A percentile compares a stretch with the other conserved stretches of the same genome.
Conservation (phyloP, 305 asterid species). For the Solanum hybrid region DNA sequence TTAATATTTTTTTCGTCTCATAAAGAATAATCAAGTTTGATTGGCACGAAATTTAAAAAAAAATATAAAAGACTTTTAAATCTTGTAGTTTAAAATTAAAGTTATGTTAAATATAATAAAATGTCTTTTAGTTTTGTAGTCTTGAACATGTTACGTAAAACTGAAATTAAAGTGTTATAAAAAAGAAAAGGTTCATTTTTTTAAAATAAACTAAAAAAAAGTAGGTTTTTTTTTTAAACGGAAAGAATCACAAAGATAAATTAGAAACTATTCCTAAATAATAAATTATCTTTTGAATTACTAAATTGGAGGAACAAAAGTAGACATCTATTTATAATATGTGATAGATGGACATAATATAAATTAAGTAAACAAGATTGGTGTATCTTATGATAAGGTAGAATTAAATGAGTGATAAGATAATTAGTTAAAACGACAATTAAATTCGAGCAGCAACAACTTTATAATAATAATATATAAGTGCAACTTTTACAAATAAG, state of each 20-base stretch:
- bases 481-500: too few relatives aligned
- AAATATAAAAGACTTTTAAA: not conserved
- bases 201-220: too few relatives aligned
- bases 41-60: too few relatives aligned
- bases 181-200: too few relatives aligned
- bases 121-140: too few relatives aligned
- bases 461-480: not conserved
- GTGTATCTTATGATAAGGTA: not conserved
- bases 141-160: too few relatives aligned
- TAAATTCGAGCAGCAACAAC: not conserved
- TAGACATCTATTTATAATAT: not conserved
- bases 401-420: not conserved
- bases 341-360: not conserved
- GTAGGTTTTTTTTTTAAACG: rapidly evolving
- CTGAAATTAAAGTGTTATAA: too few relatives aligned
- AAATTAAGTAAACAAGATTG: not conserved
- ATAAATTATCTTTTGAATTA: not conserved
- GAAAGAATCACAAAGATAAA: not conserved
- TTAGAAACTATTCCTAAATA: not conserved
- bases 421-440: not conserved
- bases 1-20: not conserved
- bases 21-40: too few relatives aligned
- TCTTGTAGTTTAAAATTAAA: too few relatives aligned
- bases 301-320: not conserved
- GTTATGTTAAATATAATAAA: too few relatives aligned